Conservation (phyloP, 768 basidiomycete genomes). For the Imleria badia region DNA sequence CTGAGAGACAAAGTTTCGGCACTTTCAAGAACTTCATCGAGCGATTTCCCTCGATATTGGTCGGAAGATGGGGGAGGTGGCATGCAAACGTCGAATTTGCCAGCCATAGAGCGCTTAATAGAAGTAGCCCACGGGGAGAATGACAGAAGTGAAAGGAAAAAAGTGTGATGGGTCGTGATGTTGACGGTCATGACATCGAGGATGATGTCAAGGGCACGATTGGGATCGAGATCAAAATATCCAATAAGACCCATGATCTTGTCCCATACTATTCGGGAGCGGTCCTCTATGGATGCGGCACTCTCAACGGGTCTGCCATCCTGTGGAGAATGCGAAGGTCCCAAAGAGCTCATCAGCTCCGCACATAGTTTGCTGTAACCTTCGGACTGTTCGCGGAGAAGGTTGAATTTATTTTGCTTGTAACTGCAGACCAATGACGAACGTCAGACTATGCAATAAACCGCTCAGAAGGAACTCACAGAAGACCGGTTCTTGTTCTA, state of each 20-base stretch:
- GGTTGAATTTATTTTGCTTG: constrained; percentile 98
- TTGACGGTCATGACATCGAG: constrained; percentile 88
- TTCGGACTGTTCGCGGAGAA: constrained; percentile 95
- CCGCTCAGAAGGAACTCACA: constrained; percentile 49
- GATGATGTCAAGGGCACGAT: constrained; percentile 89
- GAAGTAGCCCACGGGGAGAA: constrained; percentile 84
- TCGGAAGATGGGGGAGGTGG: constrained; percentile 37
- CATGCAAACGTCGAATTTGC: constrained; percentile 35
- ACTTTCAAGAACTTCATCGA: constrained; percentile 65
- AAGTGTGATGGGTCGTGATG: constrained; percentile 77
- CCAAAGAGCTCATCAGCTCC: constrained; percentile 76
- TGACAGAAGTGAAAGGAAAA: constrained; percentile 84
- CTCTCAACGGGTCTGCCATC: constrained; percentile 69
- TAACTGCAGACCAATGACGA: constrained; percentile 53
- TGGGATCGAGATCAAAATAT: constrained; percentile 96
- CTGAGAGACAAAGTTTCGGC: constrained; percentile 40
- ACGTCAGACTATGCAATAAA: neutral
- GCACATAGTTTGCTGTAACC: constrained; percentile 92
- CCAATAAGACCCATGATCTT: constrained; percentile 87
- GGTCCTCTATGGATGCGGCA: constrained; percentile 53
- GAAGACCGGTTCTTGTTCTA: constrained; percentile 73
- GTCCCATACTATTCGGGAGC: constrained; percentile 74
- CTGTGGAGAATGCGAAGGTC: constrained; percentile 65
- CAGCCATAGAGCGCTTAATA: constrained; percentile 32
- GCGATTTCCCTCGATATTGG: constrained; percentile 53